These are phyloP conservation scores for Coffea eugenioides DNA, from an alignment of 257 asterid genomes.

Conservation along the genomic window DNA sequence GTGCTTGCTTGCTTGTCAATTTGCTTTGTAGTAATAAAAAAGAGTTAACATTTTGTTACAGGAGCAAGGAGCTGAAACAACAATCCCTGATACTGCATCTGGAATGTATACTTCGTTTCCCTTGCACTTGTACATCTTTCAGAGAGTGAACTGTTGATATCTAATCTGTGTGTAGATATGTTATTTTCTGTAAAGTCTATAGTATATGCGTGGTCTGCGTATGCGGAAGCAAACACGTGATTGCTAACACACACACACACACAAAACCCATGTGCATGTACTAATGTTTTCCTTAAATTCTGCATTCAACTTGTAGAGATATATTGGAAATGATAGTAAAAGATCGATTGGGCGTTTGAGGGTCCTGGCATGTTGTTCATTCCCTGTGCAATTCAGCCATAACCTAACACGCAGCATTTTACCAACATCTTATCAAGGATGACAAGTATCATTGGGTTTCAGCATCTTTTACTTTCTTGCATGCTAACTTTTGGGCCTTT, in stretches of 20 bases:
- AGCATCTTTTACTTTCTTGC: not conserved
- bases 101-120: constrained; percentile 42
- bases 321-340: not conserved
- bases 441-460: not conserved
- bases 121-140: constrained; percentile 5
- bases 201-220: no score
- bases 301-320: not conserved
- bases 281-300: not conserved
- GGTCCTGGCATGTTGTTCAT: not conserved
- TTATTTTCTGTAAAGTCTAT: not conserved
- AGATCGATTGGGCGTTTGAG: not conserved
- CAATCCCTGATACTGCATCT: constrained; percentile 56
- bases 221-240: not conserved
- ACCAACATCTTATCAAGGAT: not conserved
- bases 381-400: not conserved
- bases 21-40: not conserved
- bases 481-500: not conserved
- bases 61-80: constrained; percentile 56
- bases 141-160: constrained; percentile 1
- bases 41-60: constrained; percentile 28
- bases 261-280: not conserved
- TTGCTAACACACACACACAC: not conserved
- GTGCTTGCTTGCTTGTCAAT: constrained; percentile 16
- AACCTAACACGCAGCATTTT: not conserved
- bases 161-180: not conserved